Base-by-base conservation (phyloP, 768 basidiomycete species). In the Agaricus bisporus region DNA sequence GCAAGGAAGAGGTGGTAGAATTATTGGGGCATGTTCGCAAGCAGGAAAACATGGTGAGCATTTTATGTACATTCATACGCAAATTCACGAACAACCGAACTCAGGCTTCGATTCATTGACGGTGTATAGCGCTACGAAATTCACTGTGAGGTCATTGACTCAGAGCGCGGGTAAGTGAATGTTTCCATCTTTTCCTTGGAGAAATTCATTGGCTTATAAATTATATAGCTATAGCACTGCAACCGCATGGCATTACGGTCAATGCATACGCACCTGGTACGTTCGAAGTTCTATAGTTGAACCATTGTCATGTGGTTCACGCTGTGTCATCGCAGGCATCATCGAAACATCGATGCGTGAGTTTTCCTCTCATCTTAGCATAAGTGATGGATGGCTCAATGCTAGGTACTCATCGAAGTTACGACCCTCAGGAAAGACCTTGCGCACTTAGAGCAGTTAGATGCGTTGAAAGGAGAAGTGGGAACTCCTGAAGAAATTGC, bases 1-100 rank as follows among this genome's bases (percentile, higher is more conserved):
- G 9, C 79, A 80, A 66, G 73, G 75, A 0, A 66, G 65, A 5
- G 76, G 80, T 14, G 80, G 83, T 1, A 70, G 77, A 18, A 80
- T 86, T 52, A 74, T 85, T 28, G 78, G 84, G 44, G 70, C 72
- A 2, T 60, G 60, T 1, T 73, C 72, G 1, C 8, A 63, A 0
- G 56, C 62, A 0, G 72, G 66, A 26, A 68, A 69, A 51, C 59
- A 58, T 59, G 69, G 64, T 63, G 25, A 36, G 42, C 12, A 26
- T 32, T 32, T 32, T 32, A 3, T 32, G 32, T 32, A 11, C 5
- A 32, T 32, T 7, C 8, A 32, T 7, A 32, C 22, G 22, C 22
- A 1, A 32, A 32, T 3, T 32, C 32, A 32, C 11, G 8, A 32
- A 1, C 32, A 28, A 32, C 32, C 32, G 25, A 14, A 18, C 38